Conservation (phyloP, 305 asterid species). For the Andrographis paniculata region DNA sequence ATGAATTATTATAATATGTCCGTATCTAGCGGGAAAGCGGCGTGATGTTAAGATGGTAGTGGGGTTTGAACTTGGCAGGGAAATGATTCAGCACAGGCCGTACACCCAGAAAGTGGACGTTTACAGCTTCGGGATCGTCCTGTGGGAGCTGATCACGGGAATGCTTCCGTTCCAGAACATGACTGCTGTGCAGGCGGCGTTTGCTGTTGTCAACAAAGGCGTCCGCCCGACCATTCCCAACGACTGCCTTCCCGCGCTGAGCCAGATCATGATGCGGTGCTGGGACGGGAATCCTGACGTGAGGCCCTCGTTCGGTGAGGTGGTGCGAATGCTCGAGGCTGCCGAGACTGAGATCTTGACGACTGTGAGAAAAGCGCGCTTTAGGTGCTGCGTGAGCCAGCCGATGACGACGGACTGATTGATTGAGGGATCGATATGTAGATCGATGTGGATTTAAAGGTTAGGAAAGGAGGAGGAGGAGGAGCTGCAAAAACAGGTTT, state of each 20-base stretch:
- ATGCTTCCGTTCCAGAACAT: constrained; percentile 67
- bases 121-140: constrained; percentile 64
- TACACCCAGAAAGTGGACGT: constrained; percentile 65
- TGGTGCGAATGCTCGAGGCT: constrained; percentile 50
- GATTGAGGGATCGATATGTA: too few species aligned
- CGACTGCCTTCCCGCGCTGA: constrained; percentile 48
- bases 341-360: constrained; percentile 55
- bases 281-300: constrained; percentile 50
- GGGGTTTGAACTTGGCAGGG: constrained; percentile 30
- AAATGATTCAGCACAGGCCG: constrained; percentile 68
- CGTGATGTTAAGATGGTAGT: background rate
- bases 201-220: constrained; percentile 60
- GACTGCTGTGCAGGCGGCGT: constrained; percentile 73
- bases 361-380: constrained; percentile 51
- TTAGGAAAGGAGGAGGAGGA: too few species aligned
- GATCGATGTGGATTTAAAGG: too few species aligned
- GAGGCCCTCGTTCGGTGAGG: constrained; percentile 49
- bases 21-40: too few species aligned
- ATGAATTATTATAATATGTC: too few species aligned
- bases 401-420: constrained; percentile 83
- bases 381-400: constrained; percentile 61
- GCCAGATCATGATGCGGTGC: constrained; percentile 55
- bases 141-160: constrained; percentile 63
- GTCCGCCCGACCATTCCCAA: constrained; percentile 49
- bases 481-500: too few species aligned